A percentile compares a stretch with the other conserved stretches of the same genome.
These are phyloP conservation scores for Neoboletus brunneissimus DNA, from an alignment of 768 basidiomycete genomes.

Conservation along the genomic window DNA sequence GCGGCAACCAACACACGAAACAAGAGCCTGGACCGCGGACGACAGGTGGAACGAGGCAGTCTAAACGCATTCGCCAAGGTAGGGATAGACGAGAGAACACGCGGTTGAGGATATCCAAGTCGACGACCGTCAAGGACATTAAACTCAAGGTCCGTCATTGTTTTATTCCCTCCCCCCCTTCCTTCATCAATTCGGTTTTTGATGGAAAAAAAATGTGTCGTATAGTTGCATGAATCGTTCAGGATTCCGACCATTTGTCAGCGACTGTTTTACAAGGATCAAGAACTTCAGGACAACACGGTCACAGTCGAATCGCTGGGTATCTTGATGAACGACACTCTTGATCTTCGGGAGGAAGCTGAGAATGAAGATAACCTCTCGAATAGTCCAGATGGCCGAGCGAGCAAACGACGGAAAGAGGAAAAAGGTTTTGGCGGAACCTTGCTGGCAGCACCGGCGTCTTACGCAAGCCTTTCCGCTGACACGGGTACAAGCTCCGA, in stretches of 20 bases:
- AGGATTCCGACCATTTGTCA: slow-evolving; percentile 76
- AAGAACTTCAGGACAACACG: slow-evolving; percentile 64
- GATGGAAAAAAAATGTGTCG: neutral
- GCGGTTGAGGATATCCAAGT: slow-evolving; percentile 56
- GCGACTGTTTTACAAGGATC: slow-evolving; percentile 57
- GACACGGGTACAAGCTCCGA: slow-evolving; percentile 37
- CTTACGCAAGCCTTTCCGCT: slow-evolving; percentile 28
- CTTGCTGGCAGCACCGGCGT: slow-evolving; percentile 48
- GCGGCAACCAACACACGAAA: slow-evolving; percentile 30
- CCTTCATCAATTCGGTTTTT: neutral
- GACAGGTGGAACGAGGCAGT: slow-evolving; percentile 53
- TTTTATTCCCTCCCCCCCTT: too few species aligned
- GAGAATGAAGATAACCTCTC: slow-evolving; percentile 57
- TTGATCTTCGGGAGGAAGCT: slow-evolving; percentile 63
- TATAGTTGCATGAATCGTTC: slow-evolving; percentile 58
- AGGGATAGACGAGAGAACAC: slow-evolving; percentile 50
- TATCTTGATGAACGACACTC: slow-evolving; percentile 56
- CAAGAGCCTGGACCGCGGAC: slow-evolving; percentile 36
- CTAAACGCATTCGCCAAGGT: slow-evolving; percentile 63
- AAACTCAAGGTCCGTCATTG: slow-evolving; percentile 58
- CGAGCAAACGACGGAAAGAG: slow-evolving; percentile 43
- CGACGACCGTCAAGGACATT: slow-evolving; percentile 73
- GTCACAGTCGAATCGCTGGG: slow-evolving; percentile 51
- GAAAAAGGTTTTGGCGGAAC: slow-evolving; percentile 77
- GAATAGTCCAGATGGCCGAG: slow-evolving; percentile 46